Conservation (phyloP, 169 alveolate species). For the Neospora caninum region DNA sequence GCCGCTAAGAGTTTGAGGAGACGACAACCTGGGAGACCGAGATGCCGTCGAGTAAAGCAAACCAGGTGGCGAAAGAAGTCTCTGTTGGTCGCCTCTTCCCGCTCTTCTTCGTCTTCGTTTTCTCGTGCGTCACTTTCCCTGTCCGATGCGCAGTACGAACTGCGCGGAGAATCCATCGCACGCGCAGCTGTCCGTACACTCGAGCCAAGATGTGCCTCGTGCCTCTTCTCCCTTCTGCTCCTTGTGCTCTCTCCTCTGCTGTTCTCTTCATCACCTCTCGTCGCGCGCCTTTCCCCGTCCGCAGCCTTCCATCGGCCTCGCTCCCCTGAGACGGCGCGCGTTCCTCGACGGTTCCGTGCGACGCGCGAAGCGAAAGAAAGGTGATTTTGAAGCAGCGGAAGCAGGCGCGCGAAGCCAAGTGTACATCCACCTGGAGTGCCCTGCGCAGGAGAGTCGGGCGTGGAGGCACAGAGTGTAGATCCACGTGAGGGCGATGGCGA, state of each 20-base stretch:
- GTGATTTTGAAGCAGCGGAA: background rate
- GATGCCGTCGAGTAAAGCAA: background rate
- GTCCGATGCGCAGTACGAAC: background rate
- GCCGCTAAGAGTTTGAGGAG: constrained; percentile 51
- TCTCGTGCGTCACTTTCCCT: background rate
- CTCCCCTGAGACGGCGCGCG: background rate
- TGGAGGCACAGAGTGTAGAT: background rate
- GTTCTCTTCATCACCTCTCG: background rate
- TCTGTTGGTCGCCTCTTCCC: background rate
- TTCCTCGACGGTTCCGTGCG: background rate
- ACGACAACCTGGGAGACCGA: constrained; percentile 48
- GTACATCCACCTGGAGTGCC: background rate
- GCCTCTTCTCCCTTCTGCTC: background rate
- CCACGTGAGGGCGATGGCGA: background rate
- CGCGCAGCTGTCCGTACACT: background rate
- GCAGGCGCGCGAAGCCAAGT: background rate
- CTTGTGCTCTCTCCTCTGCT: background rate
- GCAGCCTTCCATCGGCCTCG: background rate
- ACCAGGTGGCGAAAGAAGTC: background rate
- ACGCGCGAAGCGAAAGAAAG: background rate
- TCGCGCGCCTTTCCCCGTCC: background rate
- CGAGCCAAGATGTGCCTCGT: background rate
- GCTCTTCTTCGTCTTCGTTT: constrained; percentile 5
- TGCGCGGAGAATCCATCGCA: background rate
- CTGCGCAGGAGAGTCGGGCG: background rate